A percentile compares a stretch with the other conserved stretches of the same genome.
These are phyloP conservation scores for Metschnikowia borealis DNA, from an alignment of 805 yeast genomes.

Conservation along the genomic window DNA sequence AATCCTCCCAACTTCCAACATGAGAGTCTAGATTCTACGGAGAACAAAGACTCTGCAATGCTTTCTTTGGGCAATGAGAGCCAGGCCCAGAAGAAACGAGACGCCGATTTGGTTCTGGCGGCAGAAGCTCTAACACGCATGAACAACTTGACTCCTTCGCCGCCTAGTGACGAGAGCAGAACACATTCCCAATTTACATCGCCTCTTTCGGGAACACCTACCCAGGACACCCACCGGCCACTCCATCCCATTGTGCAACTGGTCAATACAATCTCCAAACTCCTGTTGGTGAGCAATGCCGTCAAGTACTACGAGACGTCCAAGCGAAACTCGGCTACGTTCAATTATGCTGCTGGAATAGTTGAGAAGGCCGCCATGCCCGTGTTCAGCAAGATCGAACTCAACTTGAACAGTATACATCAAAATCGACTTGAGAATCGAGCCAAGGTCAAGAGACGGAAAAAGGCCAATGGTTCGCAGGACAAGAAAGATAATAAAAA, in stretches of 20 bases:
- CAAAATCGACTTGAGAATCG: conserved; percentile 24
- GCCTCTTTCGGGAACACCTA: conserved; percentile 13
- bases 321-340: conserved; percentile 44
- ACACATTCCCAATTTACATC: conserved; percentile 10
- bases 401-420: conserved; percentile 40
- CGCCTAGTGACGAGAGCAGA: conserved; percentile 10
- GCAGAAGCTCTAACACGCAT: conserved; percentile 42
- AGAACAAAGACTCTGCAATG: background rate
- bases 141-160: conserved; percentile 23
- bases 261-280: conserved; percentile 36
- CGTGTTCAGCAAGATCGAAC: conserved; percentile 47
- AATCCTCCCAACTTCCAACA: background rate
- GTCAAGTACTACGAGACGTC: conserved; percentile 45
- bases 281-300: conserved; percentile 45
- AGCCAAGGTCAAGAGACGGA: conserved; percentile 14
- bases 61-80: background rate
- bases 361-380: conserved; percentile 55
- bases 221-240: conserved; percentile 13
- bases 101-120: conserved; percentile 31
- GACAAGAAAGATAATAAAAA: conserved; percentile 59
- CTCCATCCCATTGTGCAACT: conserved; percentile 39
- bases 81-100: conserved; percentile 5
- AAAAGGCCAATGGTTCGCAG: conserved; percentile 11
- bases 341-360: conserved; percentile 58
- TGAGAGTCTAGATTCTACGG: background rate